Conservation (phyloP, 2,329 filamentous ascomycete genomes). For the Colletotrichum limetticola region DNA sequence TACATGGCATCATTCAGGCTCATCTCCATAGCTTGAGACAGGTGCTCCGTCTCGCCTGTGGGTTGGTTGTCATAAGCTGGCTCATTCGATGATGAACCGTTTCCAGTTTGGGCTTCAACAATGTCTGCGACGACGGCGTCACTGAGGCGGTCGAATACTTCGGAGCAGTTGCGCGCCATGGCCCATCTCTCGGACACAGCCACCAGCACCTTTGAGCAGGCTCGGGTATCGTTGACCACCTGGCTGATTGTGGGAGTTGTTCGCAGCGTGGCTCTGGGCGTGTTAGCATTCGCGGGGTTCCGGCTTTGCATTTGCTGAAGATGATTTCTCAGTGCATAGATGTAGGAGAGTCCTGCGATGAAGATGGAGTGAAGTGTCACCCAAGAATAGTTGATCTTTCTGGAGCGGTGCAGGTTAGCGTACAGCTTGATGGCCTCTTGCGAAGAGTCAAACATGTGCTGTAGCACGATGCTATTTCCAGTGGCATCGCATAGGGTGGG, state of each 20-base stretch:
- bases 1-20: slow-evolving; percentile 5
- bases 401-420: slow-evolving; percentile 53
- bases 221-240: slow-evolving; percentile 53
- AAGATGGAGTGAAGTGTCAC: slow-evolving; percentile 60
- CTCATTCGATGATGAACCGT: neutral
- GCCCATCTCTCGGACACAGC: slow-evolving; percentile 56
- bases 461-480: slow-evolving; percentile 41
- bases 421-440: slow-evolving; percentile 54
- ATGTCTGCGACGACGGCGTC: slow-evolving; percentile 54
- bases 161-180: slow-evolving; percentile 50
- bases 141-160: slow-evolving; percentile 54
- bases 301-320: slow-evolving; percentile 44
- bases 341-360: slow-evolving; percentile 55
- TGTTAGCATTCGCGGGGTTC: neutral
- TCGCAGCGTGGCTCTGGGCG: slow-evolving; percentile 38
- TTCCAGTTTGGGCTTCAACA: slow-evolving; percentile 42
- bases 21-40: neutral
- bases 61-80: neutral
- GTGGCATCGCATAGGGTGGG: slow-evolving; percentile 44
- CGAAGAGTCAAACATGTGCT: slow-evolving; percentile 51
- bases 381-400: slow-evolving; percentile 60
- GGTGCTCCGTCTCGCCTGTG: neutral
- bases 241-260: slow-evolving; percentile 51
- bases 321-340: slow-evolving; percentile 54
- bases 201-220: slow-evolving; percentile 56